Evolutionary conservation across 2,329 filamentous ascomycete genomes (phyloP), one percentile per base, ranked within the genome.

Genomic region (Emmonsia crescens): DNA sequence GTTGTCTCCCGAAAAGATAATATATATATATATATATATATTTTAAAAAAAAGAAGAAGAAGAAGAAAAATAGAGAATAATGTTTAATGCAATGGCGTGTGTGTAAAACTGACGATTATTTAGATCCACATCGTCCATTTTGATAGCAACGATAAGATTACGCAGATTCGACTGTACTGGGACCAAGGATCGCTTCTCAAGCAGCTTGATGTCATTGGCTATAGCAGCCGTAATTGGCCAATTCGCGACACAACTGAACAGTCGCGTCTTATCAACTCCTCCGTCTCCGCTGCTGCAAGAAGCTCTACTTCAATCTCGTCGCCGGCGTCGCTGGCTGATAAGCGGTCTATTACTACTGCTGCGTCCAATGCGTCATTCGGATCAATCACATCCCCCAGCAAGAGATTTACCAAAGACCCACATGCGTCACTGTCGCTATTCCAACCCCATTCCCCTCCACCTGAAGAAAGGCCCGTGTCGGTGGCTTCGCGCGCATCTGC

Each of bases 111-210:
- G 33, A 55, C 52, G 5, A 55, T 55, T 63, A 63, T n/a, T n/a
- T 74, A 94, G 90, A 83, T 87, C 69, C 94, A 99, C 78, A 86
- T 97, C 66, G 92, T 99, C 67, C 84, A 85, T 62, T 96, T 96
- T 76, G 84, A 95, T 74, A 73, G 76, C 66, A 76, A 87, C 55
- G 84, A 85, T 73, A 91, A 90, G 78, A 96, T 99, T 72, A 75
- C 83, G 63, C 90, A 94, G 74, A 89, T 97, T 66, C 89, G 93
- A 68, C 85, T 93, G 68, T 90, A 88, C 74, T 99, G 94, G 94
- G 94, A 99, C 74, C 94, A 99, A 76, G 92, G 87, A 64, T 88
- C 91, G 60, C 83, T 99, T 48, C 83, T 99, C 67, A 97, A 94
- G 78, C 88, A 96, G 75, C 83, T 96, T 66, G 92, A 96, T 65